These are phyloP conservation scores for Pyrenophora seminiperda DNA, from an alignment of 2,329 filamentous ascomycete genomes.

Conservation along the genomic window DNA sequence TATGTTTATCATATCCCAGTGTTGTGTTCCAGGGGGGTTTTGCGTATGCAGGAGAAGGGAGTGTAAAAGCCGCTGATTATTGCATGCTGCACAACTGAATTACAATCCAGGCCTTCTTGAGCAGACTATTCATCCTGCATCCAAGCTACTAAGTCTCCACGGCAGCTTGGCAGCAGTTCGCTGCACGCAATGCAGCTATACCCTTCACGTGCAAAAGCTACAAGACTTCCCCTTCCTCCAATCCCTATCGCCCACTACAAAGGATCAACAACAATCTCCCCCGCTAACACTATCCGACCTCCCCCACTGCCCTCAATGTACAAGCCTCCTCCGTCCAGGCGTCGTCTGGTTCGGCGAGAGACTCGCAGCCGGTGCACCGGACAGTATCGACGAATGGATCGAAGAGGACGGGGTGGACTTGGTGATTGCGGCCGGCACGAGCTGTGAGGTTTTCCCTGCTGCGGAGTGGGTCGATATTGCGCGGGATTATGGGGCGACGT, in stretches of 20 bases:
- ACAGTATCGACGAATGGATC: constrained; percentile 16
- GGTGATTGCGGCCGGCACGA: constrained; percentile 17
- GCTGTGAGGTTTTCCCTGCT: constrained; percentile 18
- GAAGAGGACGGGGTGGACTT: constrained; percentile 10
- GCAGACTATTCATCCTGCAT: constrained; percentile 14
- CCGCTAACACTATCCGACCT: constrained; percentile 7
- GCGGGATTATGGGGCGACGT: constrained; percentile 5
- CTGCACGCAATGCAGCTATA: constrained; percentile 17
- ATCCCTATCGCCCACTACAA: constrained; percentile 2
- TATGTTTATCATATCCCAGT: constrained; percentile 4
- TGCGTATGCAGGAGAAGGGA: no score
- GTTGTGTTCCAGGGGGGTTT: no score
- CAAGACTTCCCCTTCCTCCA: constrained; percentile 14
- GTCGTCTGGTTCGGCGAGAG: constrained; percentile 25
- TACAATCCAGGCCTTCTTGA: constrained; percentile 17
- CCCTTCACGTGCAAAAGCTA: constrained; percentile 5
- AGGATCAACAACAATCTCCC: neutral
- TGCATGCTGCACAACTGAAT: no score
- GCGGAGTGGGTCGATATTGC: constrained; percentile 16
- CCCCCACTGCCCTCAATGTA: constrained; percentile 16
- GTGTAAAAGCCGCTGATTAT: no score
- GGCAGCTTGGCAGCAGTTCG: constrained; percentile 11
- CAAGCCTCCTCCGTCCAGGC: constrained; percentile 14
- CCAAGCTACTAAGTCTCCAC: constrained; percentile 11
- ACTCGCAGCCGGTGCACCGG: constrained; percentile 13